A percentile compares a stretch with the other conserved stretches of the same genome.
These are phyloP conservation scores for Tetrahymena malaccensis DNA, from an alignment of 73 alveolate species.

Conservation along the genomic window DNA sequence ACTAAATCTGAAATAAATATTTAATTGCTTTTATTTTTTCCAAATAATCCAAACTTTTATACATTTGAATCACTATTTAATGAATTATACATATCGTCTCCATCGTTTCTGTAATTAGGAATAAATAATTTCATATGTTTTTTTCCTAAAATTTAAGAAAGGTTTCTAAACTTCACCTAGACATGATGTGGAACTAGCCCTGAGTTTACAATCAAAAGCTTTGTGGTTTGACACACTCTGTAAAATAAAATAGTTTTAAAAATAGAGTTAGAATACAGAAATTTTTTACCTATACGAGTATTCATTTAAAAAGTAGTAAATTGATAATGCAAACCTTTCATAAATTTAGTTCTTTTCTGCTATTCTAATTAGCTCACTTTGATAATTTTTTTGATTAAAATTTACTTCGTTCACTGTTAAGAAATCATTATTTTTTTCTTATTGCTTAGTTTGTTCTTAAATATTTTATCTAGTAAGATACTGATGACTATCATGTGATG, in stretches of 20 bases:
- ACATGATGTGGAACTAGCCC: background rate
- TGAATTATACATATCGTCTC: background rate
- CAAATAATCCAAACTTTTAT: background rate
- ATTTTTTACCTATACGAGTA: background rate
- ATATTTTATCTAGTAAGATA: too few relatives aligned
- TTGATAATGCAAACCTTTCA: background rate
- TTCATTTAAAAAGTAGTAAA: background rate
- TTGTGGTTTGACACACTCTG: background rate
- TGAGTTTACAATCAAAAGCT: background rate
- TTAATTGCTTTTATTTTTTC: background rate
- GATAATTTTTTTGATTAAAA: background rate
- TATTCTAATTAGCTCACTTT: background rate
- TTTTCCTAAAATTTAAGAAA: background rate
- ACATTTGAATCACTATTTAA: background rate
- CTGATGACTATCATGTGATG: background rate
- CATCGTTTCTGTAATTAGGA: background rate
- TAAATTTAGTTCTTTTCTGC: background rate
- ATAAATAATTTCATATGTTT: background rate
- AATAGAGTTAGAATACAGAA: background rate
- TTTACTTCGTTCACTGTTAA: background rate
- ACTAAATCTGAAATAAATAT: background rate
- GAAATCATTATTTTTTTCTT: background rate
- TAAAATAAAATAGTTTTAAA: background rate
- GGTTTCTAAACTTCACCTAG: background rate
- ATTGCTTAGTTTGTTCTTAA: background rate